Conservation (phyloP, 345 rosid species). For the Acer yangbiense region DNA sequence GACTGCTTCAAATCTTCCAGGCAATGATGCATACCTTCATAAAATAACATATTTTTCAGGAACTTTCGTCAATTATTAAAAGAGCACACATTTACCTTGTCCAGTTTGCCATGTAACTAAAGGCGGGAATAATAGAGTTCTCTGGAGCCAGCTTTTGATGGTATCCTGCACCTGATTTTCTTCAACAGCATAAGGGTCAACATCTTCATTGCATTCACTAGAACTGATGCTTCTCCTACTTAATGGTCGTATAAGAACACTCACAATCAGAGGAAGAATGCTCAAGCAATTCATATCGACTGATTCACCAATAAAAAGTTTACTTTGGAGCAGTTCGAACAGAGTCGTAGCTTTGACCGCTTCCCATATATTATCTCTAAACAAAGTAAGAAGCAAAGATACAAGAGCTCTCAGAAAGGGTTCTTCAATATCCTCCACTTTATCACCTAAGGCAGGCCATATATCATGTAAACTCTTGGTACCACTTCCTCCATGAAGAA, state of each 20-base stretch:
- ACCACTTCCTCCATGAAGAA: slow-evolving; percentile 56
- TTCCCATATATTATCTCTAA: slow-evolving; percentile 69
- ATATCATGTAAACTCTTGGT: slow-evolving; percentile 34
- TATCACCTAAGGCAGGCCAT: slow-evolving; percentile 47
- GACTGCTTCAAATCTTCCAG: background rate
- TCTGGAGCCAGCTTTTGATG: slow-evolving; percentile 71
- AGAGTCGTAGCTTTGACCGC: slow-evolving; percentile 60
- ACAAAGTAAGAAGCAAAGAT: slow-evolving; percentile 58
- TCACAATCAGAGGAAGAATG: slow-evolving; percentile 65
- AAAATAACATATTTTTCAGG: background rate
- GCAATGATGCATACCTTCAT: background rate
- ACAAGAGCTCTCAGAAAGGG: slow-evolving; percentile 86
- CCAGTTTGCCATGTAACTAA: slow-evolving; percentile 57
- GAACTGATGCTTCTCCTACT: slow-evolving; percentile 37
- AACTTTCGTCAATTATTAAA: background rate
- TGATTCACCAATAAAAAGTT: slow-evolving; percentile 76
- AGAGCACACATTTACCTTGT: slow-evolving; percentile 46
- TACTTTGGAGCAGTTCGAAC: slow-evolving; percentile 60
- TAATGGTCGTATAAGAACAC: slow-evolving; percentile 51
- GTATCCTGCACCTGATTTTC: slow-evolving; percentile 47
- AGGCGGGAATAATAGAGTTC: slow-evolving; percentile 70
- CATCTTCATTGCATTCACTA: slow-evolving; percentile 31
- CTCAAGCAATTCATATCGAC: slow-evolving; percentile 64
- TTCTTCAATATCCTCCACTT: slow-evolving; percentile 56
- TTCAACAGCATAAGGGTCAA: slow-evolving; percentile 24